Evolutionary conservation across 345 rosid genomes (phyloP), one percentile per base, ranked within the genome.

Genomic region (thale cress (Arabidopsis thaliana)): DNA sequence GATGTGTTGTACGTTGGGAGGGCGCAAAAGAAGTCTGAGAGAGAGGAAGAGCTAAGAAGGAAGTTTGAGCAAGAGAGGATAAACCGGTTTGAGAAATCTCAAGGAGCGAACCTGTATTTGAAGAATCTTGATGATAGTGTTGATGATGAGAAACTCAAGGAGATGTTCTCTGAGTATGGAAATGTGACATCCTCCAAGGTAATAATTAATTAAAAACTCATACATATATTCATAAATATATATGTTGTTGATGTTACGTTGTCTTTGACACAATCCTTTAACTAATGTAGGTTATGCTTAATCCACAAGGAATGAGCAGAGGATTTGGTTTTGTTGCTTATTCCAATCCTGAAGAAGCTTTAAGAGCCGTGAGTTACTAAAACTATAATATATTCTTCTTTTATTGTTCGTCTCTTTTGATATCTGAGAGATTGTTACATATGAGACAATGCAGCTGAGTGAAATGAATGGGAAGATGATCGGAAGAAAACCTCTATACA

Each of bases 301-400:
- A 85, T 58, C 65, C 73, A 11, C 80, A 82, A 59, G 90, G 92
- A 20, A 11, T 77, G 6, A 86, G 90, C 68, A 86, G 78, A 83
- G 87, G 95, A 45, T 87, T 84, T 65, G 92, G 95, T 61, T 87
- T 87, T 75, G 92, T 87, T 78, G 87, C 92, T 33, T 89, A 83
- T 69, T 76, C 88, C 41, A 72, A 78, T 2, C 86, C 87, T 14
- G 92, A 85, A 76, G 95, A 89, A 82, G 95, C 95, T 66, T 46
- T 81, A 72, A 85, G 59, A 75, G 95, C 92, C 6, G 95, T 89
- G 71, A 57, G 84, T 82, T 44, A 1, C 33, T 66, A 58, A 57
- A 4, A 0, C 20, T n/a, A 6, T 20, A 4, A 5, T 41, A 41
- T 61, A n/a, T n/a, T 38, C 2, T 25, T 59, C 0, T 61, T 32